These are phyloP conservation scores for Alternaria viburni DNA, from an alignment of 2,329 filamentous ascomycete species.

Conservation along the genomic window DNA sequence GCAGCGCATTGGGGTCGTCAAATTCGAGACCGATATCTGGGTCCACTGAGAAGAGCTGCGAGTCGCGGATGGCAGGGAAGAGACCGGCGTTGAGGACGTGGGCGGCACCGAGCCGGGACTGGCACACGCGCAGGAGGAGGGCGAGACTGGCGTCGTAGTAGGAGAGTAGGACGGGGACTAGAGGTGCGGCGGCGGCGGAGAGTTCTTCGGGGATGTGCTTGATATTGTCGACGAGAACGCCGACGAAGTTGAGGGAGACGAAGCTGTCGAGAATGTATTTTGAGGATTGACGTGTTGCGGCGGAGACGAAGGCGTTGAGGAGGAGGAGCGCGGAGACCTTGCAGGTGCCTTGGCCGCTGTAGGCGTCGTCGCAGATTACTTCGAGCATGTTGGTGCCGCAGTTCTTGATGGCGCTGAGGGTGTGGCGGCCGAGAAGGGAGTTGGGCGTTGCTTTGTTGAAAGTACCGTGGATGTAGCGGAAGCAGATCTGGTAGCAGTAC, in stretches of 20 bases:
- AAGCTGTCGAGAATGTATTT: constrained; percentile 79
- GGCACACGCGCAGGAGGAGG: constrained; percentile 81
- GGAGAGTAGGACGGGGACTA: constrained; percentile 62
- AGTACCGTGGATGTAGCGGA: constrained; percentile 80
- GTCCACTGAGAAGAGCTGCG: constrained; percentile 85
- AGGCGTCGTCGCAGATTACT: constrained; percentile 90
- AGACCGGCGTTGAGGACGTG: constrained; percentile 89
- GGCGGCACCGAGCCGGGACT: constrained; percentile 82
- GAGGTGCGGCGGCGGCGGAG: constrained; percentile 48
- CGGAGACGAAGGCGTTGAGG: constrained; percentile 76
- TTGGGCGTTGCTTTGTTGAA: constrained; percentile 52
- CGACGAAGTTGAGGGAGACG: constrained; percentile 86
- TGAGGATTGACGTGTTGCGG: constrained; percentile 75
- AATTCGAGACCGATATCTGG: constrained; percentile 87
- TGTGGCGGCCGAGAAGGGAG: constrained; percentile 53
- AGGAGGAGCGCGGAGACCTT: constrained; percentile 86
- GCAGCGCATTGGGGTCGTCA: constrained; percentile 71
- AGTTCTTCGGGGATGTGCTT: constrained; percentile 75
- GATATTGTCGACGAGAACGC: constrained; percentile 87
- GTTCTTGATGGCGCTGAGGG: constrained; percentile 73
- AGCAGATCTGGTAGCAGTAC: constrained; percentile 89
- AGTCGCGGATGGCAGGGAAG: constrained; percentile 79
- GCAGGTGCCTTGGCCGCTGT: constrained; percentile 79
- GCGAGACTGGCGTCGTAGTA: constrained; percentile 78
- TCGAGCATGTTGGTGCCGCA: constrained; percentile 84